A percentile compares a stretch with the other conserved stretches of the same genome.
These are phyloP conservation scores for Xylaria sp. DNA, from an alignment of 2,329 filamentous ascomycete genomes.

Conservation along the genomic window DNA sequence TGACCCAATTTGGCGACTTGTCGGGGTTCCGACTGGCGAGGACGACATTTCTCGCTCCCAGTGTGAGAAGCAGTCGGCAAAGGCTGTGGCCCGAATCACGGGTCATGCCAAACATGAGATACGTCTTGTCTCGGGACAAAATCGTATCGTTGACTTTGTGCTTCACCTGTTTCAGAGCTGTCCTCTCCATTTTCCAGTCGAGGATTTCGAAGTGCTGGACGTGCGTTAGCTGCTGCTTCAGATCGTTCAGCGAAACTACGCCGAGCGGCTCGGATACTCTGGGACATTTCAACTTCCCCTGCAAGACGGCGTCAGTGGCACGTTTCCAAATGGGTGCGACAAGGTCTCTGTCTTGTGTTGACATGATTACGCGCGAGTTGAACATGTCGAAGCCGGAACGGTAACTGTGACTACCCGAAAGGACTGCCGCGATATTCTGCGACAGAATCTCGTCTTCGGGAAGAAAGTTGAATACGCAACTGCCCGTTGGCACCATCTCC, in stretches of 20 bases:
- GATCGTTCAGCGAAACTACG: slow-evolving; percentile 23
- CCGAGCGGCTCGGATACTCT: slow-evolving; percentile 3
- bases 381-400: slow-evolving; percentile 12
- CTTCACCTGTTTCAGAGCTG: slow-evolving; percentile 23
- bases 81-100: slow-evolving; percentile 42
- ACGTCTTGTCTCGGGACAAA: slow-evolving; percentile 34
- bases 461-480: slow-evolving; percentile 33
- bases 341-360: slow-evolving; percentile 2
- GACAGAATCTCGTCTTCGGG: slow-evolving; percentile 28
- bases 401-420: slow-evolving; percentile 30
- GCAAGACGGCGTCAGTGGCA: slow-evolving; percentile 10
- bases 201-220: slow-evolving; percentile 31
- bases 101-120: slow-evolving; percentile 38
- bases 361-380: slow-evolving; percentile 9
- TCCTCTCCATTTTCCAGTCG: slow-evolving; percentile 37
- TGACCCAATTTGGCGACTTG: slow-evolving; percentile 30
- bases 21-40: slow-evolving; percentile 38
- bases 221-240: slow-evolving; percentile 20
- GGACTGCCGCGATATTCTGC: slow-evolving; percentile 19
- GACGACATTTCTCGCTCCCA: slow-evolving; percentile 38
- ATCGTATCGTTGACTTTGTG: slow-evolving; percentile 24
- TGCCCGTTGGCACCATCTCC: slow-evolving; percentile 24
- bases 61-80: slow-evolving; percentile 34
- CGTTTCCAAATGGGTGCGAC: not conserved
- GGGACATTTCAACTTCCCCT: not conserved